Base-by-base conservation (phyloP, 2,329 filamentous ascomycete species). In the Colletotrichum simmondsii region DNA sequence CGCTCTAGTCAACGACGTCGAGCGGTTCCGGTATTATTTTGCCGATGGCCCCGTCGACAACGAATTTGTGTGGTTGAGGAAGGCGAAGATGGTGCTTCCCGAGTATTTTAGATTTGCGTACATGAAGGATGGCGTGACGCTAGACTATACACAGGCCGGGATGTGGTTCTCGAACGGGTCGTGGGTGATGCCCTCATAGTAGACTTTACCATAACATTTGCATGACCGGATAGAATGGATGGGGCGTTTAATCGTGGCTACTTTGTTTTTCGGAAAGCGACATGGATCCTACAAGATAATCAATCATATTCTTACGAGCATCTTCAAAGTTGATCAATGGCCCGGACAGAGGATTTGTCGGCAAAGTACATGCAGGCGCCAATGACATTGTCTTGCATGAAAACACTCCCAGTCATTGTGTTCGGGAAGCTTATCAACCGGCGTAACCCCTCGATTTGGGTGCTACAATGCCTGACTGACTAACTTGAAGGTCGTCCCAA, bases 1-100 rank as follows among this genome's bases (percentile, higher is more conserved):
- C 79, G 88, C 96, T 10, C 84, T 97, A 0, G 93, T 97, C 75
- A 97, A 97, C 78, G 94, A 97, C 76, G 94, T 97, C 0, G 94
- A 97, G 82, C 86, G 94, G 24, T 95, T 92, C 80, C 85, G 92
- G n/a, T 89, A 89, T 12, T 96, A 92, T 81, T 92, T 93, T 72
- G 88, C 87, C 57, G 88, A 91, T 60, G 86, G 84, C 1, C 59
- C 62, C 30, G 65, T 46, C 22, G 56, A 52, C n/a, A 35, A 70
- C 64, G 10, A 46, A 2, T 73, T 71, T n/a, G 53, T 73, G 30
- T 72, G 70, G 70, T 46, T 49, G 46, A 35, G 70, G 12, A 65
- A 65, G 70, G 65, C 70, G 5, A 26, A 60, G 32, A 54, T 60
- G 70, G 70, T 42, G n/a, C 53, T 65, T 11, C 70, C 70, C 42